These are phyloP conservation scores for Ostreobium quekettii DNA, from an alignment of 139 green algal species.

Conservation along the genomic window DNA sequence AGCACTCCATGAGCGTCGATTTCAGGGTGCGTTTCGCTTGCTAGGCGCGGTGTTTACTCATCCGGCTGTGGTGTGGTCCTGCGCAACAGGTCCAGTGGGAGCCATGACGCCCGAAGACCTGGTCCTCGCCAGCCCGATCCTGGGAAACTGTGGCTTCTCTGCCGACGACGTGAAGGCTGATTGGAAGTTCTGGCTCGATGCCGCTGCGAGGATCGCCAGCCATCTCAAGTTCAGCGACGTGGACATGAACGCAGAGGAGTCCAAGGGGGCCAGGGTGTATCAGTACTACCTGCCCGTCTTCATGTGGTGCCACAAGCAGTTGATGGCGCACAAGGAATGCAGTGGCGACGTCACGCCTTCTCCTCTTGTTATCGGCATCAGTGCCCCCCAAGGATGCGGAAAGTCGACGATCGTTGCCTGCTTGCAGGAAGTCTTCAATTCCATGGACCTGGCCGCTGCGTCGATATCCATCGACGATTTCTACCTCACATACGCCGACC, in stretches of 20 bases:
- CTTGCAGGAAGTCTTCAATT: slow-evolving; percentile 70
- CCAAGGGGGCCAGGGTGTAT: slow-evolving; percentile 36
- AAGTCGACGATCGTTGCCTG: slow-evolving; percentile 93
- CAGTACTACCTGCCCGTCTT: slow-evolving; percentile 92
- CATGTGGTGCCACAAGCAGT: slow-evolving; percentile 66
- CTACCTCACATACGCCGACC: slow-evolving; percentile 67
- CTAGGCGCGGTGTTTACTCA: too few relatives aligned
- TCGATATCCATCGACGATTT: slow-evolving; percentile 96
- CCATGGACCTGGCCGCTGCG: slow-evolving; percentile 43
- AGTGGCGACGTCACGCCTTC: slow-evolving; percentile 4
- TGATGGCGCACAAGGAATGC: slow-evolving; percentile 45
- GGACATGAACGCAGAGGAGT: not conserved
- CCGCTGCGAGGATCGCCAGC: not conserved
- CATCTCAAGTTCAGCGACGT: not conserved
- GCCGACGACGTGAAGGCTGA: slow-evolving; percentile 14
- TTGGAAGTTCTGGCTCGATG: slow-evolving; percentile 4
- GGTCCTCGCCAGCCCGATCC: slow-evolving; percentile 7
- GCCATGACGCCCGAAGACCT: too few relatives aligned
- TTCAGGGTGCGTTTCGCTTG: too few relatives aligned
- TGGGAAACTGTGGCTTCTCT: slow-evolving; percentile 7
- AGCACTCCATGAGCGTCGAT: too few relatives aligned
- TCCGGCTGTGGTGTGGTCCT: too few relatives aligned
- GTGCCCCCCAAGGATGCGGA: slow-evolving; percentile 84
- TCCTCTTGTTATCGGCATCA: slow-evolving; percentile 68
- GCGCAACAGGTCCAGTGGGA: too few relatives aligned